phyloP scores from a whole-genome alignment of 2,329 filamentous ascomycete species.

The Akanthomyces lecanii region DNA sequence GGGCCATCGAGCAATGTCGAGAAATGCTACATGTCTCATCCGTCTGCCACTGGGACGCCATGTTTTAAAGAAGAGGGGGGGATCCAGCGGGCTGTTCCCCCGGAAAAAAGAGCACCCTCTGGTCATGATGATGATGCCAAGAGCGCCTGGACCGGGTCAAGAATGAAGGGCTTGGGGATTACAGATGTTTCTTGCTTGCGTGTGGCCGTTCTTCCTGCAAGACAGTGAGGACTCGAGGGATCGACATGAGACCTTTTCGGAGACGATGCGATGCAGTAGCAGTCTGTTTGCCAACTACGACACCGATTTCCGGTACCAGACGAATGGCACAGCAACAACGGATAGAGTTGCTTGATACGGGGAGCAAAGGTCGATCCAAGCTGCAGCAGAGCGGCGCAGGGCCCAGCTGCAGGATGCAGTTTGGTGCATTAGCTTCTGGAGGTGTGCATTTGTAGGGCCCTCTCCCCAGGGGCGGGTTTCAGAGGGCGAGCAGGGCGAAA shows the following conservation, averaged over 20 bases:
- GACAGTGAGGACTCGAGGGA: neutral
- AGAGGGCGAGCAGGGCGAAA: neutral
- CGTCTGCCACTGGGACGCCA: neutral
- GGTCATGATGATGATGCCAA: conserved; percentile 12
- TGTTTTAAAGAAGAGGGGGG: neutral
- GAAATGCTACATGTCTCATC: conserved; percentile 10
- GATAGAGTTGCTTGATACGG: conserved; percentile 12
- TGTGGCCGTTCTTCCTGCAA: neutral
- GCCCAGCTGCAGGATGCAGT: conserved; percentile 6
- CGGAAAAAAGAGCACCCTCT: neutral
- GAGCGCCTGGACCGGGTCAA: neutral
- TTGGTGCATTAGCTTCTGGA: neutral
- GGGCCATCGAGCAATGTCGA: neutral
- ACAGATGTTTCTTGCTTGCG: neutral
- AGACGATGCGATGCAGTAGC: neutral
- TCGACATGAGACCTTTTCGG: neutral
- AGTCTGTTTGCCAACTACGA: neutral
- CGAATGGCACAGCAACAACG: neutral
- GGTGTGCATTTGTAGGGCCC: neutral
- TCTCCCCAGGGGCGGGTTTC: neutral
- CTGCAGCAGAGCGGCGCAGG: conserved; percentile 3
- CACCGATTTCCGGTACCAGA: neutral
- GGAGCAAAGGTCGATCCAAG: conserved; percentile 7
- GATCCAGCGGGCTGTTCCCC: neutral
- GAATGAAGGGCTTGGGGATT: neutral